Evolutionary conservation across 2,329 filamentous ascomycete genomes (phyloP).

Genomic region (Aspergillus calidoustus): DNA sequence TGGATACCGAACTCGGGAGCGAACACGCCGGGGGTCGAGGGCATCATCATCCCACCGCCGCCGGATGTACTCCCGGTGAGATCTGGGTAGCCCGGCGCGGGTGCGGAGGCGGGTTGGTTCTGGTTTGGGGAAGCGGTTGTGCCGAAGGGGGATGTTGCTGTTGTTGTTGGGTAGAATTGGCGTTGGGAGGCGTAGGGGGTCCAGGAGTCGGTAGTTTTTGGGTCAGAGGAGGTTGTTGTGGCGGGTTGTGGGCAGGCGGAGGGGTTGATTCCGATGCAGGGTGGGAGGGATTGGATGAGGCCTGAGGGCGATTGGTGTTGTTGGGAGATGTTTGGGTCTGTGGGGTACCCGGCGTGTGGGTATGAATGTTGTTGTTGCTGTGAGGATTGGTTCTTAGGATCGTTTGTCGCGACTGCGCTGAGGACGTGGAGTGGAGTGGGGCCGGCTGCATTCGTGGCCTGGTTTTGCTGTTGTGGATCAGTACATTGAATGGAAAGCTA

Average conservation of each 20-base stretch:
- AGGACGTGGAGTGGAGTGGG: conserved; percentile 44
- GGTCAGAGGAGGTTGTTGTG: conserved; percentile 5
- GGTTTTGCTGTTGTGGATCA: conserved; percentile 9
- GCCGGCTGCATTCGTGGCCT: conserved; percentile 19
- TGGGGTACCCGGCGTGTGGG: conserved; percentile 9
- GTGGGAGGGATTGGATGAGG: conserved; percentile 16
- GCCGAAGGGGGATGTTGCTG: not conserved
- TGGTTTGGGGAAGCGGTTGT: conserved; percentile 10
- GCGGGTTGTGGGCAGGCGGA: not conserved
- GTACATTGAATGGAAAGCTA: not conserved
- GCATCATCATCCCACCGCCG: conserved; percentile 22
- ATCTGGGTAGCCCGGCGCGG: conserved; percentile 3
- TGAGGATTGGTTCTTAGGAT: conserved; percentile 26
- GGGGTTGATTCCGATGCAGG: conserved; percentile 3
- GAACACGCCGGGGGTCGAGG: conserved; percentile 24
- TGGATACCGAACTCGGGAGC: conserved; percentile 33
- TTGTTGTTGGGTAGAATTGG: conserved; percentile 14
- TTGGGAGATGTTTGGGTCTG: conserved; percentile 4
- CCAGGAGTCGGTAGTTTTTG: conserved; percentile 16
- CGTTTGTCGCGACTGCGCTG: conserved; percentile 48
- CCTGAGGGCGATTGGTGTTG: conserved; percentile 21
- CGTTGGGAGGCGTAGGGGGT: conserved; percentile 16
- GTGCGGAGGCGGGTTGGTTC: not conserved
- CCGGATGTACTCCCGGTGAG: conserved; percentile 25
- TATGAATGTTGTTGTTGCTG: conserved; percentile 15